A percentile compares a stretch with the other conserved stretches of the same genome.
These are phyloP conservation scores for Hemileccinum impolitum DNA, from an alignment of 768 basidiomycete genomes.

Conservation along the genomic window DNA sequence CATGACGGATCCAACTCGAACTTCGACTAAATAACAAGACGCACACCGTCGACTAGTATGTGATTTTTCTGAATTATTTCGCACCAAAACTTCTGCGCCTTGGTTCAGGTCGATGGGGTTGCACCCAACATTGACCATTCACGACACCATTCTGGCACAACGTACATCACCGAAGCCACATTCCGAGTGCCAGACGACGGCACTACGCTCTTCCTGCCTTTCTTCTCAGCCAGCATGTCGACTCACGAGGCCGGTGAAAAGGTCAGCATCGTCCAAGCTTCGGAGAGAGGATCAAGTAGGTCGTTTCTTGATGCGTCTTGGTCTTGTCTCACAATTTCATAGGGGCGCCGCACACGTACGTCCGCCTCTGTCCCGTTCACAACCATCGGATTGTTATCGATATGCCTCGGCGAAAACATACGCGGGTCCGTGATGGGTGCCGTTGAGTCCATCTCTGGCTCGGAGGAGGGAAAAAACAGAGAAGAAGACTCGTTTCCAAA, in stretches of 20 bases:
- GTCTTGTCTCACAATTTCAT: background rate
- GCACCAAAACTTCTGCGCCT: too few species aligned
- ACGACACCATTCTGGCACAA: too few species aligned
- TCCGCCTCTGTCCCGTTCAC: background rate
- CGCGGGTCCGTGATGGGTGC: slow-evolving; percentile 42
- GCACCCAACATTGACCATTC: too few species aligned
- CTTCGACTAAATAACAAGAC: too few species aligned
- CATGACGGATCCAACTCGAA: too few species aligned
- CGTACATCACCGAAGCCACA: slow-evolving; percentile 9
- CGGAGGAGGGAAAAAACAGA: slow-evolving; percentile 22
- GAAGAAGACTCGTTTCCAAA: slow-evolving; percentile 35
- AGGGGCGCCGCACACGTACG: slow-evolving; percentile 35
- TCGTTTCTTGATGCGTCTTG: background rate
- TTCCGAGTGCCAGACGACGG: slow-evolving; percentile 7
- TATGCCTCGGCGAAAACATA: slow-evolving; percentile 44
- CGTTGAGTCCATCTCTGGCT: slow-evolving; percentile 33
- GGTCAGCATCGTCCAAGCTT: background rate
- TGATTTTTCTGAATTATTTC: too few species aligned
- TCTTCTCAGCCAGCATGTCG: slow-evolving; percentile 1
- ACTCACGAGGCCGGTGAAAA: background rate
- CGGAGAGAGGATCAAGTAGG: slow-evolving; percentile 15
- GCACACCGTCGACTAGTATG: too few species aligned
- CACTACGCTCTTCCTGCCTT: too few species aligned
- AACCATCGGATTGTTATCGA: background rate
- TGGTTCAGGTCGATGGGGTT: too few species aligned